phyloP scores from a whole-genome alignment of 139 green algal species.

The Tetradesmus obliquus region DNA sequence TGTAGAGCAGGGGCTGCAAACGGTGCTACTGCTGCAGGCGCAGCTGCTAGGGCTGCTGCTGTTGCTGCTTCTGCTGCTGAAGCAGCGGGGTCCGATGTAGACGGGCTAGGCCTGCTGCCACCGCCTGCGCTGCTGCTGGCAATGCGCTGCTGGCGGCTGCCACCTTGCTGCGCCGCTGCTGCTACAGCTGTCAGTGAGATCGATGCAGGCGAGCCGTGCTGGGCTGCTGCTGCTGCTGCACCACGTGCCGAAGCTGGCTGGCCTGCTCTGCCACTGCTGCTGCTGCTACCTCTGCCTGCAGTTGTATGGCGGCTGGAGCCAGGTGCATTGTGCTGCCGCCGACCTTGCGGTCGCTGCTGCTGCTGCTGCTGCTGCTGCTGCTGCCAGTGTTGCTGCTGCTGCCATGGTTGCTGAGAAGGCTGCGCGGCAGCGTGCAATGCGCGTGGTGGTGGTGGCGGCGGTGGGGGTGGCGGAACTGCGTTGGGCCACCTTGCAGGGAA shows the following conservation, averaged over 20 bases:
- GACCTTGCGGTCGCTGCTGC: constrained; percentile 14
- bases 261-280: background rate
- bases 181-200: background rate
- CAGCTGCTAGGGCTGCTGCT: background rate
- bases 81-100: background rate
- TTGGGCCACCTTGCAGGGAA: background rate
- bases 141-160: background rate
- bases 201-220: background rate
- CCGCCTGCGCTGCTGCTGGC: background rate
- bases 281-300: background rate
- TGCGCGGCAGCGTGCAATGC: background rate
- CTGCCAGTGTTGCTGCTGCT: background rate
- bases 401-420: background rate
- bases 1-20: background rate
- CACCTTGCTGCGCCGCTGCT: background rate
- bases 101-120: background rate
- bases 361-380: background rate
- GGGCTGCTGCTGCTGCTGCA: background rate
- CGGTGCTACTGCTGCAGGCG: background rate
- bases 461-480: background rate
- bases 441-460: background rate
- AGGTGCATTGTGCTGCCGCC: background rate
- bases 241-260: background rate
- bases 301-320: background rate
- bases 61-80: background rate